Conservation (phyloP, 768 basidiomycete species). For the Scleroderma bovista region DNA sequence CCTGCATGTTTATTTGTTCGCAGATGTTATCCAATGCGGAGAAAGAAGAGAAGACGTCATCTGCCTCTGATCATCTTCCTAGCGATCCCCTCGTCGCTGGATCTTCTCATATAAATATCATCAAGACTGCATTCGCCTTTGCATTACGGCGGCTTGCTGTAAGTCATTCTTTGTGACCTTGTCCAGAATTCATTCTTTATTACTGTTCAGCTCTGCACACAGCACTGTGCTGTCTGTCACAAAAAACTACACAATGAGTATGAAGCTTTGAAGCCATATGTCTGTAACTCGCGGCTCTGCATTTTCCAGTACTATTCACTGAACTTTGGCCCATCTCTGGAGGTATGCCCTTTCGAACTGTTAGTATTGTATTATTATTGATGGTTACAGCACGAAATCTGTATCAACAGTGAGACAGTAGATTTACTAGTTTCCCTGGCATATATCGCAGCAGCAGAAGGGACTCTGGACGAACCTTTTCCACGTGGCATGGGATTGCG, state of each 20-base stretch:
- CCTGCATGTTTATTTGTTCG: not conserved
- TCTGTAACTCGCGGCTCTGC: slow-evolving; percentile 62
- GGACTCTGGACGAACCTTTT: slow-evolving; percentile 49
- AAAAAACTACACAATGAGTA: slow-evolving; percentile 46
- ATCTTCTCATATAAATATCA: slow-evolving; percentile 46
- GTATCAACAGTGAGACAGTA: slow-evolving; percentile 55
- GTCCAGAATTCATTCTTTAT: not conserved
- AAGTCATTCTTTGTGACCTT: too few relatives aligned
- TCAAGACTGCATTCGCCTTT: slow-evolving; percentile 59
- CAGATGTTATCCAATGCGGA: slow-evolving; percentile 33
- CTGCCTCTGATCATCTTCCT: slow-evolving; percentile 42
- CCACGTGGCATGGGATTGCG: slow-evolving; percentile 57
- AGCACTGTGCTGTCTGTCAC: slow-evolving; percentile 74
- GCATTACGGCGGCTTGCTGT: slow-evolving; percentile 60
- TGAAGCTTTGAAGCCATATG: slow-evolving; percentile 67
- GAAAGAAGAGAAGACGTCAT: slow-evolving; percentile 35
- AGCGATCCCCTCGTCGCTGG: slow-evolving; percentile 43
- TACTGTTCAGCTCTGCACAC: slow-evolving; percentile 48
- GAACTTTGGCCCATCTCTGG: slow-evolving; percentile 61
- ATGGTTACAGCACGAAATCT: slow-evolving; percentile 56
- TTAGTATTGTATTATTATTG: not conserved
- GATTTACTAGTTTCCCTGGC: slow-evolving; percentile 65
- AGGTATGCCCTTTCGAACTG: slow-evolving; percentile 35
- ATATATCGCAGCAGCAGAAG: slow-evolving; percentile 50
- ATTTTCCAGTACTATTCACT: slow-evolving; percentile 64